A percentile compares a stretch with the other conserved stretches of the same genome.
These are phyloP conservation scores for Leonotis leonurus DNA, from an alignment of 257 asterid species.

Conservation along the genomic window DNA sequence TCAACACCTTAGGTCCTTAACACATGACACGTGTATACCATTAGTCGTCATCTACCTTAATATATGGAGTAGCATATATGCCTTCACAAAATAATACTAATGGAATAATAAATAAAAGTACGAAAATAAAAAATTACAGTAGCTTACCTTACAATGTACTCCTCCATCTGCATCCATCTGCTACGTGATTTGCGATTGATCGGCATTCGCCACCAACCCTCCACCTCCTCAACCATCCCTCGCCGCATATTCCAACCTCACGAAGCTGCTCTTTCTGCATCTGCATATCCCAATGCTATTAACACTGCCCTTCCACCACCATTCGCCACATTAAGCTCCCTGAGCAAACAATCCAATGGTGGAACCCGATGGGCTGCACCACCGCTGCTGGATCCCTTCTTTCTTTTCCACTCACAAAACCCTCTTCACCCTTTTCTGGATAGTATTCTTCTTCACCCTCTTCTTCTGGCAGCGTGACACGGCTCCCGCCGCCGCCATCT, in stretches of 20 bases:
- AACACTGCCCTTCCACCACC: constrained; percentile 3
- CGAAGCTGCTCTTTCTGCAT: background rate
- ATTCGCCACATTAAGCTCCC: background rate
- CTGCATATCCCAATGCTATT: background rate
- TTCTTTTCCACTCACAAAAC: constrained; percentile 37
- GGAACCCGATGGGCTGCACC: constrained; percentile 32
- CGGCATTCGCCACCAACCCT: constrained; percentile 17
- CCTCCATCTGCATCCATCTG: constrained; percentile 9
- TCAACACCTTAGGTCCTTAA: no score
- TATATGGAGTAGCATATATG: no score
- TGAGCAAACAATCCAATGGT: no score
- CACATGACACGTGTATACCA: no score
- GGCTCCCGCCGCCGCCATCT: constrained; percentile 24
- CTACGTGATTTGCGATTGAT: constrained; percentile 13
- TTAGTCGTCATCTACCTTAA: no score
- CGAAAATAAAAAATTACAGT: no score
- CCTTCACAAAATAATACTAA: no score
- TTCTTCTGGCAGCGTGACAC: constrained; percentile 44
- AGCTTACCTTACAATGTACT: constrained; percentile 32
- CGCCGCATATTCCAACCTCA: no score
- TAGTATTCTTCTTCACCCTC: constrained; percentile 31
- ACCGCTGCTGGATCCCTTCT: constrained; percentile 40
- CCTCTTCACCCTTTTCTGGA: constrained; percentile 32
- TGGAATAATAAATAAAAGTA: no score
- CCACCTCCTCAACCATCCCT: constrained; percentile 5